Evolutionary conservation across 208 protist genomes (phyloP), one percentile per base, ranked within the genome.

Genomic region (Acanthamoeba castellanii): DNA sequence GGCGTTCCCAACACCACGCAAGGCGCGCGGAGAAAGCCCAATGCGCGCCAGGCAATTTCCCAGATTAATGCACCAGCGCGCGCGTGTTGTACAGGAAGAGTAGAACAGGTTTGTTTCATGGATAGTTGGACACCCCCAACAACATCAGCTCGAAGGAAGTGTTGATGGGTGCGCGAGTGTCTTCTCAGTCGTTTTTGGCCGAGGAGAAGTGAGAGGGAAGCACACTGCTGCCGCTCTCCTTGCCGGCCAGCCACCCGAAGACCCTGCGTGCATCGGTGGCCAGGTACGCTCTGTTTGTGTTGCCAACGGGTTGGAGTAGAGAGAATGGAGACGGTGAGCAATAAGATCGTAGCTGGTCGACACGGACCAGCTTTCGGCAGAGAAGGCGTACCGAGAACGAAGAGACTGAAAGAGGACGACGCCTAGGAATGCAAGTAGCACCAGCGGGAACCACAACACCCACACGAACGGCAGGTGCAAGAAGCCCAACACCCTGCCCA

Each of bases 381-480:
- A 27, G 30, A 72, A 34, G 30, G 37, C 70, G n/a, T 45, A 78
- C 70, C 70, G n/a, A 34, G 70, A 78, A 78, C 70, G 70, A 45
- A 78, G 70, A 47, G 70, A 78, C 30, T 78, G 70, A 30, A 78
- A 78, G 30, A 78, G 70, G 70, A 78, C 70, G 1, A 78, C 70
- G 70, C 70, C 70, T 8, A 78, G 70, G 37, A 47, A 78, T 6
- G 37, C 37, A 18, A 78, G 37, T 0, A 78, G 70, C 70, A 78
- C 70, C 30, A 78, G n/a, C 30, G 70, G 70, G 70, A 78, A 34
- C 70, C 70, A 78, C 70, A 78, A 45, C 8, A 78, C 70, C 70
- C 70, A 78, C 70, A 78, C 30, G 70, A 78, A 78, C 11, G 70
- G 70, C n/a, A 78, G 70, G 37, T 78, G 70, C 70, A 78, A 42